Evolutionary conservation across 1,139 yeast genomes (phyloP), one percentile per base, ranked within the genome.

Genomic region (Saccharomyces uvarum): DNA sequence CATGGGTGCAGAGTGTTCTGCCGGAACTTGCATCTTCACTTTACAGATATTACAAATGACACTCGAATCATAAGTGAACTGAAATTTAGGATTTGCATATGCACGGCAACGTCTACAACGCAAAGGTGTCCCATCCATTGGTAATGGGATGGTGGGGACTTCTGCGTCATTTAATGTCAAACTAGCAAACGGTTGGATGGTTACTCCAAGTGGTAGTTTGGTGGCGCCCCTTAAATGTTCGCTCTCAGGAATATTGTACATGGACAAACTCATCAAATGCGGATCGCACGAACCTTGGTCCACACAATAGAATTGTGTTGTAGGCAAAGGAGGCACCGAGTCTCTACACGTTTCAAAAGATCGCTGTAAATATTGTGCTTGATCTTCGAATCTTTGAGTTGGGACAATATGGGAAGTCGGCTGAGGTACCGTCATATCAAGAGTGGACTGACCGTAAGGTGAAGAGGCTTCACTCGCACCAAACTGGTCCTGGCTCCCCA

Each of bases 101-200:
- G 96, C 80, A 56, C 97, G 80, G 72, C 99, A 93, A 56, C 99
- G 83, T 61, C 82, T 80, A 72, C 99, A 93, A 63, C 99, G 80
- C 41, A 95, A 84, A 0, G 97, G 97, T 14, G 44, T 47, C 51
- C 52, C 47, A 41, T 54, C 32, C 28, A 24, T 28, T 16, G 54
- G 32, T n/a, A 33, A 16, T 7, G 52, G 51, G 14, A 48, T 47
- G n/a, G 51, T 55, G 6, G 56, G 50, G 4, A 53, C 56, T 31
- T 53, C 59, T 9, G 55, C 49, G 4, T 83, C 88, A 1, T 61
- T 56, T 7, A 61, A 65, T 50, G 74, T 69, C 19, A 72, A 63
- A 16, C 82, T 82, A 0, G 97, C 96, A 75, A 93, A 89, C 2
- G 99, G 99, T 52, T 90, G 81, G 14, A 90, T 74, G 2, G 89